phyloP scores from a whole-genome alignment of 768 basidiomycete species.

The Pulveroboletus sp. region DNA sequence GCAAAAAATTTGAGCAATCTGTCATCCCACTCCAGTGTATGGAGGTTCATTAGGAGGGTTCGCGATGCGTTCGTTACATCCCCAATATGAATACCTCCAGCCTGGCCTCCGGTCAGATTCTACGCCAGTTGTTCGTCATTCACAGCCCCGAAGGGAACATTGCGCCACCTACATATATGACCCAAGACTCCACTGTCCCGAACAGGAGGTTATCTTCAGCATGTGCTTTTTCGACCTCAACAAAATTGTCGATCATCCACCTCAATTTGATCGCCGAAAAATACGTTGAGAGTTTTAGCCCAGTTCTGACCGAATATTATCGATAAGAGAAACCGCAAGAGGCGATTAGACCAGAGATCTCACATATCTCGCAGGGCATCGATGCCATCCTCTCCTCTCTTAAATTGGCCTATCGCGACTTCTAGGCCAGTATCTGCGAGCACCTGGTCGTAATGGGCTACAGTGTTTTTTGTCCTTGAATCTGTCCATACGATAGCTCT shows the following conservation, averaged over 20 bases:
- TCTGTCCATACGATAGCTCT: constrained; percentile 96
- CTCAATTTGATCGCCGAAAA: constrained; percentile 95
- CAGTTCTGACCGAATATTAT: constrained; percentile 52
- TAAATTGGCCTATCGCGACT: constrained; percentile 56
- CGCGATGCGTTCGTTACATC: constrained; percentile 97
- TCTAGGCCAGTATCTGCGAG: constrained; percentile 73
- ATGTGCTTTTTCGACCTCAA: constrained; percentile 72
- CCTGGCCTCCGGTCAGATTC: constrained; percentile 80
- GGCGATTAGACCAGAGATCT: constrained; percentile 22
- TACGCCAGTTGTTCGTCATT: constrained; percentile 26
- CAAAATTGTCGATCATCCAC: constrained; percentile 92
- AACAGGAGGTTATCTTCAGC: constrained; percentile 78
- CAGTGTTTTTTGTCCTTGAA: constrained; percentile 81
- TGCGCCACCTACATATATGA: constrained; percentile 64
- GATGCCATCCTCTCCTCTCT: constrained; percentile 66
- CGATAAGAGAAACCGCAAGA: not conserved
- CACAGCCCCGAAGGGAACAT: constrained; percentile 10
- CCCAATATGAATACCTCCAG: constrained; percentile 71
- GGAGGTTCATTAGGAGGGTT: constrained; percentile 84
- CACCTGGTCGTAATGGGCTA: constrained; percentile 73
- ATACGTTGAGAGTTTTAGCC: constrained; percentile 93
- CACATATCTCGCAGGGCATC: constrained; percentile 65
- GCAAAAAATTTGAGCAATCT: constrained; percentile 84
- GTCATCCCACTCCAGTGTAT: constrained; percentile 77
- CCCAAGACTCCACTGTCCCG: constrained; percentile 97